Conservation (phyloP, 495 filamentous ascomycete genomes). For the Hypoxylon lenormandii region DNA sequence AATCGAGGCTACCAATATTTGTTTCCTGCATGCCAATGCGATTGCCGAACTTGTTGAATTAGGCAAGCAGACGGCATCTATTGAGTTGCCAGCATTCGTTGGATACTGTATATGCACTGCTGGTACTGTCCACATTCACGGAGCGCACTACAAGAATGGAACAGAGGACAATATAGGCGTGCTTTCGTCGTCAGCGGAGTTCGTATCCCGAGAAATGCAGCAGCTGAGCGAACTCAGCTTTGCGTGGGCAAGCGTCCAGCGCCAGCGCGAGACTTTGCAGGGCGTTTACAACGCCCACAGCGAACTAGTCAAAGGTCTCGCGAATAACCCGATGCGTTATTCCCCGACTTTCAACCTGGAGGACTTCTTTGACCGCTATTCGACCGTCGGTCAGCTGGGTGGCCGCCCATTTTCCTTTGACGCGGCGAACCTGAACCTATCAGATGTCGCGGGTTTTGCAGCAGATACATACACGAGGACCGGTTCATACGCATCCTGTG, state of each 20-base stretch:
- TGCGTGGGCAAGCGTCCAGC: slow-evolving; percentile 80
- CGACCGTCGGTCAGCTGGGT: slow-evolving; percentile 57
- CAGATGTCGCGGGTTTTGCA: slow-evolving; percentile 64
- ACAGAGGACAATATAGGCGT: slow-evolving; percentile 69
- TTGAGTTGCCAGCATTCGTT: slow-evolving; percentile 86
- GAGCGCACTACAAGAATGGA: slow-evolving; percentile 77
- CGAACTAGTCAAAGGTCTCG: slow-evolving; percentile 77
- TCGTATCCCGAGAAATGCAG: slow-evolving; percentile 79
- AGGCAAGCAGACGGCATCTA: slow-evolving; percentile 70
- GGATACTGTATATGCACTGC: slow-evolving; percentile 85
- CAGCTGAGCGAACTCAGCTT: slow-evolving; percentile 78
- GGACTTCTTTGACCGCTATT: slow-evolving; percentile 86
- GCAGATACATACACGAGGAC: slow-evolving; percentile 62
- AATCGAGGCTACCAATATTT: slow-evolving; percentile 86
- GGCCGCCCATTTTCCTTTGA: slow-evolving; percentile 63
- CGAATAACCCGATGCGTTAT: slow-evolving; percentile 69
- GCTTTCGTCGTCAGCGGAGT: slow-evolving; percentile 70
- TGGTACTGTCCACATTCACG: slow-evolving; percentile 86
- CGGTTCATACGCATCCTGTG: slow-evolving; percentile 57
- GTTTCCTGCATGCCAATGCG: slow-evolving; percentile 86
- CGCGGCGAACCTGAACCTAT: slow-evolving; percentile 63
- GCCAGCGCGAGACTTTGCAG: slow-evolving; percentile 81
- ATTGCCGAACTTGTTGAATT: slow-evolving; percentile 85
- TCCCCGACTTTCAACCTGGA: slow-evolving; percentile 84
- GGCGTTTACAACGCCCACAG: slow-evolving; percentile 77